Percentiles rank a stretch among this genome's conserved stretches.
These are phyloP conservation scores for Aplosporella prunicola DNA, from an alignment of 2,329 filamentous ascomycete genomes.

Conservation along the genomic window DNA sequence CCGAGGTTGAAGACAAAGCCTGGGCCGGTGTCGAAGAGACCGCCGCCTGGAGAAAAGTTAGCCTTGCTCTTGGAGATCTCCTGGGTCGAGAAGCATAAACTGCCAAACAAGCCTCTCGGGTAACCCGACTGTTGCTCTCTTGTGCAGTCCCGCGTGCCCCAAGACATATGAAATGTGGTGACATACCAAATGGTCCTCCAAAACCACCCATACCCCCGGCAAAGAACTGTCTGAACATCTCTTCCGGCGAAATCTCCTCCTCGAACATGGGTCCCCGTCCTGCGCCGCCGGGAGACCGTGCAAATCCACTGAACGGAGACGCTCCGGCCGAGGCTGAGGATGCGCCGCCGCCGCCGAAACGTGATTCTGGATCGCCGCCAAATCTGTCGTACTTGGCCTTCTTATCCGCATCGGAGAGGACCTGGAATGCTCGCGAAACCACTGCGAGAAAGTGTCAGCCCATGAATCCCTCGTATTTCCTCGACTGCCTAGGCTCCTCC, in stretches of 20 bases:
- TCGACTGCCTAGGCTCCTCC: no score
- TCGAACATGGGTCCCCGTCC: slow-evolving; percentile 59
- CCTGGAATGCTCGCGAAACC: slow-evolving; percentile 87
- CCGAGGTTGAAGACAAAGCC: slow-evolving; percentile 94
- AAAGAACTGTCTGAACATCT: slow-evolving; percentile 96
- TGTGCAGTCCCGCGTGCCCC: no score
- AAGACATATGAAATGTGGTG: not conserved
- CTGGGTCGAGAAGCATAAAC: no score
- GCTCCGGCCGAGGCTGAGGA: slow-evolving; percentile 51
- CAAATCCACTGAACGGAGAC: slow-evolving; percentile 57
- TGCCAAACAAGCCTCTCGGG: no score
- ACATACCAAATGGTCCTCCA: slow-evolving; percentile 58
- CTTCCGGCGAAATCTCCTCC: slow-evolving; percentile 89
- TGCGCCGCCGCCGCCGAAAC: slow-evolving; percentile 55
- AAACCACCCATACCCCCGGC: slow-evolving; percentile 55
- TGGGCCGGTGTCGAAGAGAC: slow-evolving; percentile 64
- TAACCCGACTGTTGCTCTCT: no score
- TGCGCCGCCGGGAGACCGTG: slow-evolving; percentile 39
- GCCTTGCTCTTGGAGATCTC: no score
- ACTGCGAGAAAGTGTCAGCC: slow-evolving; percentile 36
- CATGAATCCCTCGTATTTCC: not conserved
- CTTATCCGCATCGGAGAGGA: slow-evolving; percentile 90
- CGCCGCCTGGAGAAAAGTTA: slow-evolving; percentile 27
- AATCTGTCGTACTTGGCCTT: slow-evolving; percentile 78
- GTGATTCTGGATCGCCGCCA: slow-evolving; percentile 83